Conservation (phyloP, 768 basidiomycete genomes). For the Russula virescens region DNA sequence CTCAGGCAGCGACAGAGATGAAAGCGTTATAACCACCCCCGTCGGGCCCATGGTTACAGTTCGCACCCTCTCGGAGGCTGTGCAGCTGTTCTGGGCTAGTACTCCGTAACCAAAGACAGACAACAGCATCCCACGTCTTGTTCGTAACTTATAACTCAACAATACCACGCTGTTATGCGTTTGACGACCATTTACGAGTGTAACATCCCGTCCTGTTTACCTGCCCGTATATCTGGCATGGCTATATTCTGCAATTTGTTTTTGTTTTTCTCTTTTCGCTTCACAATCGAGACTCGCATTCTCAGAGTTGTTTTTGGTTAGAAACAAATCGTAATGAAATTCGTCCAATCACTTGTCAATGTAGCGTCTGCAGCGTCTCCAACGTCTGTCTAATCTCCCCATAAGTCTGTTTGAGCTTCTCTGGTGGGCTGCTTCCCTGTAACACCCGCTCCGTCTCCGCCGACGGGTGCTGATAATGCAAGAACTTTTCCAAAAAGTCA, state of each 20-base stretch:
- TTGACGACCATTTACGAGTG: constrained; percentile 7
- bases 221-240: background rate
- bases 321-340: background rate
- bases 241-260: background rate
- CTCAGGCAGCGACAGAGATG: constrained; percentile 22
- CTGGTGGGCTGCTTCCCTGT: constrained; percentile 52
- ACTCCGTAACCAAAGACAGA: background rate
- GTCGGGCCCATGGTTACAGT: constrained; percentile 8
- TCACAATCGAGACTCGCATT: too few species aligned
- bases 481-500: constrained; percentile 71
- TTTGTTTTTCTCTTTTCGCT: background rate
- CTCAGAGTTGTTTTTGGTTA: background rate
- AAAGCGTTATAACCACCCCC: background rate
- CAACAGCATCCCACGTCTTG: background rate
- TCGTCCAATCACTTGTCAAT: constrained; percentile 27
- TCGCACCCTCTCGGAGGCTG: constrained; percentile 16
- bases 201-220: background rate
- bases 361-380: constrained; percentile 40
- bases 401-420: constrained; percentile 44
- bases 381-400: constrained; percentile 38
- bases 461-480: constrained; percentile 38
- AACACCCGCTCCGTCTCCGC: constrained; percentile 47
- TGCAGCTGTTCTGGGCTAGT: constrained; percentile 18
- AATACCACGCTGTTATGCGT: background rate
- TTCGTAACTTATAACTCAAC: constrained; percentile 14